These are phyloP conservation scores for Diplodia corticola DNA, from an alignment of 2,329 filamentous ascomycete genomes.

Conservation along the genomic window DNA sequence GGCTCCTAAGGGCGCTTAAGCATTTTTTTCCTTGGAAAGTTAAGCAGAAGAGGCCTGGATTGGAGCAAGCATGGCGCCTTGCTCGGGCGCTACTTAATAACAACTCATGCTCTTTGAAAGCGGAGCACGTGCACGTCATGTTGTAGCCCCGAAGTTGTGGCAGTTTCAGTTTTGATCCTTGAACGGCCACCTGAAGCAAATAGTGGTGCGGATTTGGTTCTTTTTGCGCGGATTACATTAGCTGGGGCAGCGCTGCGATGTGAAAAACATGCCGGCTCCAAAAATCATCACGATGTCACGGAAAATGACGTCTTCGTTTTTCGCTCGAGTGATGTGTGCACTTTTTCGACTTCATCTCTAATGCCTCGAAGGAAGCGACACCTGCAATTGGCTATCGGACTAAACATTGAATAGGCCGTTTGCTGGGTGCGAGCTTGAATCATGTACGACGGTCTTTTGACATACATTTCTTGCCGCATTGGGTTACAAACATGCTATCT, in stretches of 20 bases:
- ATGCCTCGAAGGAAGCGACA: conserved; percentile 29
- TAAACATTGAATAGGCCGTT: background rate
- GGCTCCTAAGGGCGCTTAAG: conserved; percentile 57
- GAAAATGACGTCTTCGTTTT: conserved; percentile 19
- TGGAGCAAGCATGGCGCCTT: conserved; percentile 16
- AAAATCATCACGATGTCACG: conserved; percentile 24
- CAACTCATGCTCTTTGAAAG: conserved; percentile 5
- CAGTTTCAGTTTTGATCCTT: conserved; percentile 20
- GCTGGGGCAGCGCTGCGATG: conserved; percentile 22
- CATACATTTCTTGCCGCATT: background rate
- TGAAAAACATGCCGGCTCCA: conserved; percentile 23
- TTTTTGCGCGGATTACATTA: conserved; percentile 20
- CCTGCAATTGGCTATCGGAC: background rate
- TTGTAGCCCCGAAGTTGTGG: conserved; percentile 2
- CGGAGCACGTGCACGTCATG: conserved; percentile 4
- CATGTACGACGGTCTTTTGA: background rate
- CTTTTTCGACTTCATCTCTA: background rate
- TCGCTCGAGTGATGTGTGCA: background rate
- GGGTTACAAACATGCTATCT: background rate
- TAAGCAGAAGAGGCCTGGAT: background rate
- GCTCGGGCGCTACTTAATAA: background rate
- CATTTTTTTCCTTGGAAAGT: conserved; percentile 17
- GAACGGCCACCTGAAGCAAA: conserved; percentile 9
- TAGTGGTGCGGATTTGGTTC: conserved; percentile 16
- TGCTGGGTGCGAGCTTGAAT: no score